These are phyloP conservation scores for Mortierella sp. DNA, from an alignment of 371 early-diverging fungal species.

Conservation along the genomic window DNA sequence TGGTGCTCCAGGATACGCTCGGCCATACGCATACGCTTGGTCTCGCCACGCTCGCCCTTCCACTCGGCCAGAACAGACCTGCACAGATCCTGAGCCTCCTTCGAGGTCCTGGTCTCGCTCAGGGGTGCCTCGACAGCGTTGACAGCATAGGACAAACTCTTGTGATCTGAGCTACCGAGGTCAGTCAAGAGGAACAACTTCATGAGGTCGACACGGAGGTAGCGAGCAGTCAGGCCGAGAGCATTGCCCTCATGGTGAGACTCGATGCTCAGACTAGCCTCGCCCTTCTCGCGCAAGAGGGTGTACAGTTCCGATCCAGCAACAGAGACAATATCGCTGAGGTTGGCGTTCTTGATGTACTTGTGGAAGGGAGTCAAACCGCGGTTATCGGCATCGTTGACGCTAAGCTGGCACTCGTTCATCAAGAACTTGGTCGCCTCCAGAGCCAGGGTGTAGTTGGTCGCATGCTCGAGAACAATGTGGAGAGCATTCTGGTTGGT, in stretches of 20 bases:
- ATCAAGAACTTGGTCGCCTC: conserved; percentile 42
- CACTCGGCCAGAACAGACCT: conserved; percentile 37
- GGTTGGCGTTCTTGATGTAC: conserved; percentile 46
- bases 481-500: conserved; percentile 50
- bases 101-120: conserved; percentile 45
- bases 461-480: conserved; percentile 46
- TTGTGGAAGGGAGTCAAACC: conserved; percentile 57
- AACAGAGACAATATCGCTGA: conserved; percentile 50
- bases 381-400: conserved; percentile 51
- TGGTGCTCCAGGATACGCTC: conserved; percentile 53
- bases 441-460: conserved; percentile 43
- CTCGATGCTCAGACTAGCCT: conserved; percentile 42
- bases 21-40: conserved; percentile 50
- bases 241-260: conserved; percentile 52
- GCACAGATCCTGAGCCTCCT: conserved; percentile 35
- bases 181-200: conserved; percentile 48
- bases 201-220: conserved; percentile 55
- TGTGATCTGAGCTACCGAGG: conserved; percentile 44
- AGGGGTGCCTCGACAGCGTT: conserved; percentile 49
- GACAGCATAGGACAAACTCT: conserved; percentile 39
- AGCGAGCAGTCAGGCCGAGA: conserved; percentile 45
- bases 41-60: conserved; percentile 55
- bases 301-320: conserved; percentile 50
- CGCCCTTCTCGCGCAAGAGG: conserved; percentile 39
- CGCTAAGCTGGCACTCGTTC: conserved; percentile 39